Percentiles rank a stretch among this genome's conserved stretches.
phyloP scores from a whole-genome alignment of 139 green algal species.

The Chlamydomonas sphaeroides region DNA sequence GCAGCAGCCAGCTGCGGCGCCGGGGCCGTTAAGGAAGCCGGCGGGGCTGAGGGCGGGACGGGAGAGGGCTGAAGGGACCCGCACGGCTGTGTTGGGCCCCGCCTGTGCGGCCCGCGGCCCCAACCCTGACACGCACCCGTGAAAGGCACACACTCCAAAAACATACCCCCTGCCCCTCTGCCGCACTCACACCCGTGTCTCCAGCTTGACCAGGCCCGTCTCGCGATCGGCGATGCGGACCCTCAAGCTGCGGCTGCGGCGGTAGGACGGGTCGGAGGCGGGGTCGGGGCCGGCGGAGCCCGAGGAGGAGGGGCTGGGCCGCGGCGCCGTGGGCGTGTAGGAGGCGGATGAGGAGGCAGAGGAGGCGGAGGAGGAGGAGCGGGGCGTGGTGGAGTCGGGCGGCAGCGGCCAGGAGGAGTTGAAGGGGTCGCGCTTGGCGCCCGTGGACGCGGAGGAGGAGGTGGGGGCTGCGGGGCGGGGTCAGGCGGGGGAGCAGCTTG shows the following conservation, averaged over 20 bases:
- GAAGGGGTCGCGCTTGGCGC: neutral
- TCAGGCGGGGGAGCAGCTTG: too few relatives aligned
- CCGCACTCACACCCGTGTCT: conserved; percentile 70
- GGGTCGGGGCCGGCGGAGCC: neutral
- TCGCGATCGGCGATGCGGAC: conserved; percentile 8
- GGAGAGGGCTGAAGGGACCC: too few relatives aligned
- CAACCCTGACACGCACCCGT: too few relatives aligned
- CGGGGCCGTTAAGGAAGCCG: conserved; percentile 57
- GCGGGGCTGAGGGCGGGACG: too few relatives aligned
- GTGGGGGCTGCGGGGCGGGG: too few relatives aligned
- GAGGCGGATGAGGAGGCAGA: neutral
- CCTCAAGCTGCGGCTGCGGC: conserved; percentile 17
- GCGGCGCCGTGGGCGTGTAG: neutral
- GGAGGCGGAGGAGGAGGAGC: neutral
- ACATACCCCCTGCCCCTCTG: too few relatives aligned
- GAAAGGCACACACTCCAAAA: too few relatives aligned
- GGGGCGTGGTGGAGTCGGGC: neutral
- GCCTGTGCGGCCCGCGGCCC: too few relatives aligned
- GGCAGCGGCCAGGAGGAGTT: neutral
- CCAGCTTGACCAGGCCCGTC: conserved; percentile 57
- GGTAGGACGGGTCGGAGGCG: conserved; percentile 10
- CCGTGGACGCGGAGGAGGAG: neutral
- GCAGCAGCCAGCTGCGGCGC: conserved; percentile 58
- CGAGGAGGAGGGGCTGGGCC: neutral
- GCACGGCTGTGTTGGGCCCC: too few relatives aligned